phyloP scores from a whole-genome alignment of 208 protist genomes.

The Wallacemonas rigidus region DNA sequence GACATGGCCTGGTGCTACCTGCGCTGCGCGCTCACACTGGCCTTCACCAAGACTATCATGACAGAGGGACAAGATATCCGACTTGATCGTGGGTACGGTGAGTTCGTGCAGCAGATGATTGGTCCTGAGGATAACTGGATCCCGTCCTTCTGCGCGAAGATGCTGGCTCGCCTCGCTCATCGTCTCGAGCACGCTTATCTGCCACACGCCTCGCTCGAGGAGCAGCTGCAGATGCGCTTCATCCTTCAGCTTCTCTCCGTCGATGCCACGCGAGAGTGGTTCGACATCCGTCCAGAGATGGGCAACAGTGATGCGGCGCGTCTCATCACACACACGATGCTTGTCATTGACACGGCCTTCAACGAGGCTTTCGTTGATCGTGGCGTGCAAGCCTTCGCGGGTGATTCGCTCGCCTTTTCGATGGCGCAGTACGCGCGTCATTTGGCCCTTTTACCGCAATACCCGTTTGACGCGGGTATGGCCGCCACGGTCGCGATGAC shows the following conservation, averaged over 20 bases:
- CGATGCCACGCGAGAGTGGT: conserved; percentile 33
- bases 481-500: conserved; percentile 52
- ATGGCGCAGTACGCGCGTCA: conserved; percentile 48
- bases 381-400: conserved; percentile 58
- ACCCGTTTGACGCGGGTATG: conserved; percentile 54
- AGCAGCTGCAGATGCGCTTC: conserved; percentile 80
- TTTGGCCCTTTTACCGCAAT: conserved; percentile 57
- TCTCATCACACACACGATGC: conserved; percentile 62
- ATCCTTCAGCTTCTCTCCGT: conserved; percentile 67
- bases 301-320: conserved; percentile 46
- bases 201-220: conserved; percentile 38
- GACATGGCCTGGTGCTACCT: conserved; percentile 79
- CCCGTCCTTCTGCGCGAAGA: conserved; percentile 32
- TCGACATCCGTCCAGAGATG: conserved; percentile 41
- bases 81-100: conserved; percentile 36
- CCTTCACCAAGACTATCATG: conserved; percentile 76
- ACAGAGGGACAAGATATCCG: conserved; percentile 11
- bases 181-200: conserved; percentile 51
- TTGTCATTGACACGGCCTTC: conserved; percentile 65
- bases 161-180: conserved; percentile 41
- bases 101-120: conserved; percentile 35
- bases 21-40: conserved; percentile 63
- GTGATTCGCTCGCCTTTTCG: conserved; percentile 35
- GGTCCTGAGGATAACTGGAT: conserved; percentile 64
- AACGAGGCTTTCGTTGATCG: conserved; percentile 53